Evolutionary conservation across 768 basidiomycete species (phyloP).

Genomic region (Mrakia hoshinonis): DNA sequence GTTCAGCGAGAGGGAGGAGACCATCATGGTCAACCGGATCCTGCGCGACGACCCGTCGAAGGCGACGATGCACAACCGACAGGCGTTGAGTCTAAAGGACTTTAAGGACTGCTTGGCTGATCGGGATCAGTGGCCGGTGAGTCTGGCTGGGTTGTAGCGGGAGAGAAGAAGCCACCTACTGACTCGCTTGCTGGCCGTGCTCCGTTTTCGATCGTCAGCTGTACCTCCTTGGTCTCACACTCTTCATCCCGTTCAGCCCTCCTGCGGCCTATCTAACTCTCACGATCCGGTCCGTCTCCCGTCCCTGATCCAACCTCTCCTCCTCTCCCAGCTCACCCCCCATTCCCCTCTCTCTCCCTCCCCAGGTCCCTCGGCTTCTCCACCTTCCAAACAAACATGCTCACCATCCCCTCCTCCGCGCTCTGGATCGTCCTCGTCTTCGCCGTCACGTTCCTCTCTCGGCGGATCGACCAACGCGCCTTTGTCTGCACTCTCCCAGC

Average conservation of each 20-base stretch:
- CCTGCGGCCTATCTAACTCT: constrained; percentile 57
- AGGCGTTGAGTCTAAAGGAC: constrained; percentile 50
- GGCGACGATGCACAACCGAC: constrained; percentile 60
- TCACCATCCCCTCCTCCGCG: constrained; percentile 54
- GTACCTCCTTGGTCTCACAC: constrained; percentile 43
- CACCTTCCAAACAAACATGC: constrained; percentile 56
- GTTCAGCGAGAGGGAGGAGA: constrained; percentile 62
- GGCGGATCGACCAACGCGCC: neutral
- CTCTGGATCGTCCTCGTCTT: constrained; percentile 43
- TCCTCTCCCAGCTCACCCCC: no score
- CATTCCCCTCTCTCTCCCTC: no score
- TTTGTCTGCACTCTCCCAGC: neutral
- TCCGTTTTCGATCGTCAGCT: no score
- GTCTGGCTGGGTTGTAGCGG: no score
- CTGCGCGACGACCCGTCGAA: constrained; percentile 60
- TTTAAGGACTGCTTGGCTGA: constrained; percentile 53
- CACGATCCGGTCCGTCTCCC: constrained; percentile 51
- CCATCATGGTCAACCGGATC: constrained; percentile 58
- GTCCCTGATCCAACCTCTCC: no score
- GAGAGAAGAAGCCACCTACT: no score
- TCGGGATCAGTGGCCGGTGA: constrained; percentile 60
- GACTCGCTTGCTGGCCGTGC: no score
- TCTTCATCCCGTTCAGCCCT: constrained; percentile 47
- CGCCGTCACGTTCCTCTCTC: neutral
- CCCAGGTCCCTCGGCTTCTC: constrained; percentile 55